These are phyloP conservation scores for Escovopsis weberi DNA, from an alignment of 2,329 filamentous ascomycete species.

Conservation along the genomic window DNA sequence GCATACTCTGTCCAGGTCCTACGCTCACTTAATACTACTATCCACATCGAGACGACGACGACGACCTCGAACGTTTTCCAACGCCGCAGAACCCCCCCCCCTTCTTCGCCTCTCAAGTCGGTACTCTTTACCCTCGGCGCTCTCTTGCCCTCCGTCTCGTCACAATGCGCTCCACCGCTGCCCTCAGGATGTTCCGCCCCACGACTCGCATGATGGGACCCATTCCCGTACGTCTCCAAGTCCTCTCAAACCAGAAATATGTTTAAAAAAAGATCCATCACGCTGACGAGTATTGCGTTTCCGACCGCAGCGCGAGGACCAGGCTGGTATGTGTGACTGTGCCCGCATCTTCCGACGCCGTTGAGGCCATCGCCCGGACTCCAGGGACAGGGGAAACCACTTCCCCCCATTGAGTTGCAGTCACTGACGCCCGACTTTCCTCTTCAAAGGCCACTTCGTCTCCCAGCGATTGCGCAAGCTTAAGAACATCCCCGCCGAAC, in stretches of 20 bases:
- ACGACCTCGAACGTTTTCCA: no score
- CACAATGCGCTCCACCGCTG: conserved; percentile 52
- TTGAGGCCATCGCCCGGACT: no score
- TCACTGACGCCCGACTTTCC: conserved; percentile 10
- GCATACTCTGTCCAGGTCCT: no score
- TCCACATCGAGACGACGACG: no score
- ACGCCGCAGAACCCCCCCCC: background rate
- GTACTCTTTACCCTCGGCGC: conserved; percentile 13
- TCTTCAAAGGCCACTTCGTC: conserved; percentile 69
- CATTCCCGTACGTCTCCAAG: conserved; percentile 47
- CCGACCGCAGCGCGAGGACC: conserved; percentile 45
- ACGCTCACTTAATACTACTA: background rate
- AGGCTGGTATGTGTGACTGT: conserved; percentile 41
- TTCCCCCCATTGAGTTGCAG: background rate
- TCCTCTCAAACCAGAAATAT: conserved; percentile 1
- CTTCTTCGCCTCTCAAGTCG: no score
- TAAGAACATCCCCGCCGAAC: conserved; percentile 81
- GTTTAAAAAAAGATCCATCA: conserved; percentile 8
- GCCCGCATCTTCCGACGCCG: conserved; percentile 1
- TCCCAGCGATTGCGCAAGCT: conserved; percentile 86
- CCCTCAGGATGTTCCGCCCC: conserved; percentile 53
- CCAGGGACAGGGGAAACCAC: no score
- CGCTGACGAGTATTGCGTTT: conserved; percentile 1
- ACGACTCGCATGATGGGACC: conserved; percentile 54
- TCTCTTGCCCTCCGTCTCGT: conserved; percentile 12